phyloP scores from a whole-genome alignment of 805 yeast species.

The Blastobotrys mokoenaii region DNA sequence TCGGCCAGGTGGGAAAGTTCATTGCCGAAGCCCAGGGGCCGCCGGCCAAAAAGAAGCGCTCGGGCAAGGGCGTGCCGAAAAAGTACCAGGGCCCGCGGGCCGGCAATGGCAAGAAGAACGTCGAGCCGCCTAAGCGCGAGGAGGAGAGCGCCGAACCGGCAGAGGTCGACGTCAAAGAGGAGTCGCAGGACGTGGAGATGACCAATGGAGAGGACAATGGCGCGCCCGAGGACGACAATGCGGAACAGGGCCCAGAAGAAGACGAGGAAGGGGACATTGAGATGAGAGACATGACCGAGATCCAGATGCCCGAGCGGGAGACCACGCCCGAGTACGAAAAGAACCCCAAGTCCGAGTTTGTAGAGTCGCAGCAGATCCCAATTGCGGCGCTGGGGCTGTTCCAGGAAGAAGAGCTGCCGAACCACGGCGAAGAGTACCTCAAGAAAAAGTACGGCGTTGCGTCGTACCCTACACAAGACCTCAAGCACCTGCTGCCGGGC shows the following conservation, averaged over 20 bases:
- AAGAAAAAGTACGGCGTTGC: constrained; percentile 80
- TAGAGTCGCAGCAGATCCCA: constrained; percentile 59
- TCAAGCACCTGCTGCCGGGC: constrained; percentile 76
- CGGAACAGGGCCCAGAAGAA: too few species aligned
- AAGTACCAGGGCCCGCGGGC: too few species aligned
- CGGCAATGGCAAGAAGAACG: too few species aligned
- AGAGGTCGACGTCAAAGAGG: constrained; percentile 2
- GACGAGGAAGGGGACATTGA: neutral
- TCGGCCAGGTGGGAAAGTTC: too few species aligned
- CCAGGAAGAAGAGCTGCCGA: constrained; percentile 53
- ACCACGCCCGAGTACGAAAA: constrained; percentile 27
- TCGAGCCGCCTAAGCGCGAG: neutral
- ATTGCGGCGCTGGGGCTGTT: constrained; percentile 61
- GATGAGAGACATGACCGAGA: neutral
- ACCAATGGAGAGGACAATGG: constrained; percentile 3
- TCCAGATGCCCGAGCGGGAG: neutral
- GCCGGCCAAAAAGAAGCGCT: too few species aligned
- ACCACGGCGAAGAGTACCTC: constrained; percentile 65
- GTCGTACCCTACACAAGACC: constrained; percentile 74
- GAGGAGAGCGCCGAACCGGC: constrained; percentile 5
- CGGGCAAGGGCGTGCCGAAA: too few species aligned
- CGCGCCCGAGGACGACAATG: constrained; percentile 3
- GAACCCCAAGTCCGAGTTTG: constrained; percentile 72
- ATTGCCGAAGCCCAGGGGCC: too few species aligned
- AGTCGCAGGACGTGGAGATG: neutral